These are phyloP conservation scores for Elongisporangium anandrum DNA, from an alignment of 352 stramenopile species.

Conservation along the genomic window DNA sequence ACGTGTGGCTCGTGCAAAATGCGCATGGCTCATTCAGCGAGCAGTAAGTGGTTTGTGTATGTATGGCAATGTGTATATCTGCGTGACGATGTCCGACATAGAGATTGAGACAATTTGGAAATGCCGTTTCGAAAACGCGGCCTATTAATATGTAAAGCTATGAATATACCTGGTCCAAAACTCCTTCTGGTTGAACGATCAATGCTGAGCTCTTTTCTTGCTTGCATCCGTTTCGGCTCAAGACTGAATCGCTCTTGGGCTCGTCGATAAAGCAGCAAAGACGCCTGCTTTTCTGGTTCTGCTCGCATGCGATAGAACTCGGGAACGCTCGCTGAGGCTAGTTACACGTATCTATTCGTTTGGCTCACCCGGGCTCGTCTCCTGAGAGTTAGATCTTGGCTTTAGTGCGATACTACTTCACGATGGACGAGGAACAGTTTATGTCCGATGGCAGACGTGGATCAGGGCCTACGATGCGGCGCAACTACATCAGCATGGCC, in stretches of 20 bases:
- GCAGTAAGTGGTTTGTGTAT: not conserved
- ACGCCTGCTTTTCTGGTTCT: not conserved
- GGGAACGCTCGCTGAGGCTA: not conserved
- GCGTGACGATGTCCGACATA: not conserved
- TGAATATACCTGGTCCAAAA: not conserved
- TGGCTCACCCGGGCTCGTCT: not conserved
- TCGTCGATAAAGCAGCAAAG: not conserved
- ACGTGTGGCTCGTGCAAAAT: constrained; percentile 89
- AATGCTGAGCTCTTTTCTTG: not conserved
- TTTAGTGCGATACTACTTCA: too few species aligned
- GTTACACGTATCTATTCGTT: not conserved
- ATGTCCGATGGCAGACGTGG: not conserved
- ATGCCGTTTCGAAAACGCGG: too few species aligned
- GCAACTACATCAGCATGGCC: constrained; percentile 1
- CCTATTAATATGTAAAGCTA: not conserved
- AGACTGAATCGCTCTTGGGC: not conserved
- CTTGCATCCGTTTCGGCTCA: not conserved
- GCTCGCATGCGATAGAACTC: not conserved
- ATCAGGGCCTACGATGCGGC: not conserved
- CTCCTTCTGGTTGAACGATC: not conserved
- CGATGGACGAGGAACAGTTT: not conserved
- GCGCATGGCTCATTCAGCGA: constrained; percentile 41
- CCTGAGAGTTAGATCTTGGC: too few species aligned
- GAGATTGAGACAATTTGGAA: not conserved
- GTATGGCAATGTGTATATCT: not conserved